Percentiles rank a stretch among this genome's conserved stretches.
These are phyloP conservation scores for Hygrophorus russula DNA, from an alignment of 768 basidiomycete genomes.

Conservation along the genomic window DNA sequence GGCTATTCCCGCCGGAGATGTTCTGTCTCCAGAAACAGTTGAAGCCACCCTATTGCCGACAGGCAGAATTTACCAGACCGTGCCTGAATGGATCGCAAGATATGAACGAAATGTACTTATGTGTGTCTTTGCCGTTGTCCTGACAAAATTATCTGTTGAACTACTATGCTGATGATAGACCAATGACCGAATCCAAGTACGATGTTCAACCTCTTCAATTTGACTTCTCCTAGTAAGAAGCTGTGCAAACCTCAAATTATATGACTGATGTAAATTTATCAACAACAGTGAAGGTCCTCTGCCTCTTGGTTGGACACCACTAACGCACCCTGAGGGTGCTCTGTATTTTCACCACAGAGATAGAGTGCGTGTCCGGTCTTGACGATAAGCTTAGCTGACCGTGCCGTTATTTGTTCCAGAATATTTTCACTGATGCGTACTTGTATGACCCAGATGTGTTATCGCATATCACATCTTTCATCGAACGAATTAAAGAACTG, in stretches of 20 bases:
- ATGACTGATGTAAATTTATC: not conserved
- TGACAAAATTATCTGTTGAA: not conserved
- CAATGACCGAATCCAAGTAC: not conserved
- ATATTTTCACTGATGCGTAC: conserved; percentile 44
- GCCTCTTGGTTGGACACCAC: conserved; percentile 31
- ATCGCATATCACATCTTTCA: conserved; percentile 24
- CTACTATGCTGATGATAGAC: not conserved
- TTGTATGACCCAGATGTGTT: conserved; percentile 26
- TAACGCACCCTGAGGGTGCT: conserved; percentile 50
- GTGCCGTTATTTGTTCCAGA: conserved; percentile 17
- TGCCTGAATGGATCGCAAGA: conserved; percentile 1
- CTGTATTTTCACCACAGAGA: conserved; percentile 42
- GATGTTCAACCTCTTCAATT: not conserved
- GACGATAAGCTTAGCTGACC: not conserved
- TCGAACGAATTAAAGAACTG: conserved; percentile 13
- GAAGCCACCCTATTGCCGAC: too few relatives aligned
- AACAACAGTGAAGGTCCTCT: not conserved
- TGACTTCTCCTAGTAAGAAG: not conserved
- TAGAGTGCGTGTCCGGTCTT: conserved; percentile 22
- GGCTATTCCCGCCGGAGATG: too few relatives aligned
- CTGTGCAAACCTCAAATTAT: not conserved
- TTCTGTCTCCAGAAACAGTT: too few relatives aligned
- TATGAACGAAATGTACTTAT: not conserved
- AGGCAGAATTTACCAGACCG: too few relatives aligned
- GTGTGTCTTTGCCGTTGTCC: not conserved